Percentiles rank a stretch among this genome's conserved stretches.
These are phyloP conservation scores for Pythium aphanidermatum DNA, from an alignment of 352 stramenopile genomes.

Conservation along the genomic window DNA sequence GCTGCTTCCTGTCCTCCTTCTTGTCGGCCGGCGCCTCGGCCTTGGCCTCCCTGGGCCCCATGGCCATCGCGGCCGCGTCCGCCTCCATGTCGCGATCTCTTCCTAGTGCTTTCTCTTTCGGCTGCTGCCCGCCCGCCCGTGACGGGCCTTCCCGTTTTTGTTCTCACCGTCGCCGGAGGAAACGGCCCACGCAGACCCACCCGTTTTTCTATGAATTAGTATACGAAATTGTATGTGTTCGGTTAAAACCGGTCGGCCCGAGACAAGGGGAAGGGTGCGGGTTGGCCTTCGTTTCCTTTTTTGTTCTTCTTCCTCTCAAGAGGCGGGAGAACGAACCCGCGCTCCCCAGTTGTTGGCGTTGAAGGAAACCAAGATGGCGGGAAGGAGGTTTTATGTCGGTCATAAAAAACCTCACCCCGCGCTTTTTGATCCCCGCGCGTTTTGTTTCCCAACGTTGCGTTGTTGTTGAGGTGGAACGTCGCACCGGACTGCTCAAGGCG, in stretches of 20 bases:
- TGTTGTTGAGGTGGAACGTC: not conserved
- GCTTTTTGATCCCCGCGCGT: constrained; percentile 1
- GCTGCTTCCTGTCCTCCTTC: constrained; percentile 17
- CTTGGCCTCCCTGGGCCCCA: too few relatives aligned
- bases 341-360: constrained; percentile 20
- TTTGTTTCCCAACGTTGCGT: not conserved
- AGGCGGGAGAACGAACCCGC: constrained; percentile 14
- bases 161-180: constrained; percentile 1
- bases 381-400: constrained; percentile 19
- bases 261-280: too few relatives aligned
- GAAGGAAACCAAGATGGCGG: constrained; percentile 24
- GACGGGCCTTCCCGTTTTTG: constrained; percentile 5
- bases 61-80: too few relatives aligned
- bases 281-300: too few relatives aligned
- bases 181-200: not conserved
- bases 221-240: constrained; percentile 7
- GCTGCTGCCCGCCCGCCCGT: constrained; percentile 16
- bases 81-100: not conserved
- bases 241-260: constrained; percentile 1
- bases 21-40: constrained; percentile 18
- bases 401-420: constrained; percentile 17
- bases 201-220: constrained; percentile 2
- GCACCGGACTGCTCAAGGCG: too few relatives aligned
- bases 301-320: too few relatives aligned
- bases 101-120: constrained; percentile 25